Base-by-base conservation (phyloP, 768 basidiomycete species). In the Kwoniella shandongensis region DNA sequence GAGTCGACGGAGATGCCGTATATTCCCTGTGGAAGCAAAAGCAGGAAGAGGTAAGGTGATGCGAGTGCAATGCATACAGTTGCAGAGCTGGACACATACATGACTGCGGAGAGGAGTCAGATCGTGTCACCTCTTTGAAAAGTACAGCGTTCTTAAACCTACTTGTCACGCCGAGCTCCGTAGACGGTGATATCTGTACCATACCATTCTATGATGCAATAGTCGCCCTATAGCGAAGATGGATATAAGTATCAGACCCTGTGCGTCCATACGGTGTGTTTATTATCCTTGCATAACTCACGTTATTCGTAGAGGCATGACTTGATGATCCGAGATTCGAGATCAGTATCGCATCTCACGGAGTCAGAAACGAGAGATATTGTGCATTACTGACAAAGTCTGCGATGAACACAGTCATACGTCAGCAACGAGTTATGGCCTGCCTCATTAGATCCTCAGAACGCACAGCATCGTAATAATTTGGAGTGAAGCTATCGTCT, bases 161-260 rank as follows among this genome's bases (percentile, higher is more conserved):
- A 72, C 67, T 72, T 68, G 17, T 49, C 38, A 29, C 70, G 57
- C 15, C 67, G 41, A 10, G 67, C 65, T 1, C 67, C 70, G 41
- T 67, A 67, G 5, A 72, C 44, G 6, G 65, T 45, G 15, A 72
- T 69, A 51, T 72, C 70, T 1, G 62, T 60, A 5, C 70, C 70
- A 27, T 44, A 20, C 70, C 70, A 72, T 8, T 42, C 54, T 26
- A 72, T 50, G 18, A 67, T 36, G 5, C 57, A 56, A 41, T 65
- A 69, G 20, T 69, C 70, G 25, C 65, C 70, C 70, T 72, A n/a
- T 25, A 12, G 12, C 8, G 40, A 17, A 23, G 6, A 6, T 12
- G 42, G 42, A 44, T 15, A 44, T 10, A n/a, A 15, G 42, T 23
- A 8, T 11, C 13, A 44, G 8, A 18, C 22, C 8, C 20, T 44